Base-by-base conservation (phyloP, 768 basidiomycete species). In the Omphalotus guepiniiformis region DNA sequence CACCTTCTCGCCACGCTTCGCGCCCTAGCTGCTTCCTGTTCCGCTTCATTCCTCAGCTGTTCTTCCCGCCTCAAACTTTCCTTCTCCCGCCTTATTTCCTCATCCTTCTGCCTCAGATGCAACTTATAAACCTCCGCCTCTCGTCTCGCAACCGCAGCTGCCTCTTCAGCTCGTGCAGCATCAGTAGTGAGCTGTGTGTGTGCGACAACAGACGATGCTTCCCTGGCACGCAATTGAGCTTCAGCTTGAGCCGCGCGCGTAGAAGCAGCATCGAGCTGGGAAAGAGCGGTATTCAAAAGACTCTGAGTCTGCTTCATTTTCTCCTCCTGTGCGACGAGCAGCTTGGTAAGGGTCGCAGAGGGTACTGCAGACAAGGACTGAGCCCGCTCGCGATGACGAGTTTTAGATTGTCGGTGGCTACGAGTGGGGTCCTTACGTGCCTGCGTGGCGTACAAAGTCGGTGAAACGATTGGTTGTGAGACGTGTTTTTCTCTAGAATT, bases 1-100 rank as follows among this genome's bases (percentile, higher is more conserved):
- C 82, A 52, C 58, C 73, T 74, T 22, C 83, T 66, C n/a, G 82
- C 70, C 28, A 70, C 66, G n/a, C 63, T 68, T 25, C 80, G 70
- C 18, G 81, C 70, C 23, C 72, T 60, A 18, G 54, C 48, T 6
- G 70, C 67, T 11, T 61, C 60, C 2, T 55, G 55, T 40, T 70
- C 63, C 1, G 66, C 65, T 9, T 63, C 55, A 29, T 66, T 61
- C 19, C 65, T 61, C 47, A 70, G 61, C 0, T 49, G 48, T 53
- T 70, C 66, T 6, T 67, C 52, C 1, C 49, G 48, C 34, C 54
- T 57, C 3, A 64, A 47, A 5, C 49, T 49, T 5, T 64, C 58
- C 9, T 58, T 53, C 12, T 59, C 62, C 15, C 57, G 58, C 39
- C 57, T 53, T 4, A 66, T 67, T 47, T 51, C 49, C 13, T 32